These are phyloP conservation scores for Agaricus subrufescens DNA, from an alignment of 768 basidiomycete genomes.

Conservation along the genomic window DNA sequence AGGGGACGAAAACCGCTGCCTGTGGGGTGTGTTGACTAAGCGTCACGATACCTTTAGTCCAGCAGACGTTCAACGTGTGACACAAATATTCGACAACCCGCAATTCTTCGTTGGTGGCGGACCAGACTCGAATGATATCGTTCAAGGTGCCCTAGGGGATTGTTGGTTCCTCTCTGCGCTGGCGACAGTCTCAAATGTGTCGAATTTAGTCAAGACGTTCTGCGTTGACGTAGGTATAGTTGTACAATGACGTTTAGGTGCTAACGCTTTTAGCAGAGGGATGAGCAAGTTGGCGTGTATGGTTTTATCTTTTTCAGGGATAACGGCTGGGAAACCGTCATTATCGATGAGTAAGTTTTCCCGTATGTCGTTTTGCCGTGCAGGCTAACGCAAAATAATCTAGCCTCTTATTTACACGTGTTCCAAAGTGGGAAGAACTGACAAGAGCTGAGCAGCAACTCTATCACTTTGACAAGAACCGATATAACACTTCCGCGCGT, in stretches of 20 bases:
- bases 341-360: conserved; percentile 48
- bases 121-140: conserved; percentile 40
- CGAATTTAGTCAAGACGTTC: conserved; percentile 45
- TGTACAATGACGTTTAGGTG: background rate
- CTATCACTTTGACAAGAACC: conserved; percentile 47
- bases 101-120: conserved; percentile 43
- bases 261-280: conserved; percentile 25
- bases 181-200: conserved; percentile 42
- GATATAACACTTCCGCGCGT: conserved; percentile 40
- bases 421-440: conserved; percentile 49
- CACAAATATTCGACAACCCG: conserved; percentile 49
- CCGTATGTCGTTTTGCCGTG: too few relatives aligned
- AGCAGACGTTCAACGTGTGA: conserved; percentile 31
- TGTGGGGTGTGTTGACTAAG: conserved; percentile 21
- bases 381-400: background rate
- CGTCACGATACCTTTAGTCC: conserved; percentile 16
- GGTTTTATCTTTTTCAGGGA: conserved; percentile 57
- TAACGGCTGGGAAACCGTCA: conserved; percentile 45
- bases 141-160: conserved; percentile 48
- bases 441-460: conserved; percentile 33
- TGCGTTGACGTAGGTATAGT: conserved; percentile 25
- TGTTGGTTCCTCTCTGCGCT: conserved; percentile 56
- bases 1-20: conserved; percentile 44
- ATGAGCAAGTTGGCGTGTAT: conserved; percentile 51
- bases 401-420: conserved; percentile 42